Evolutionary conservation across 441 rosid genomes (phyloP), one percentile per base, ranked within the genome.

Genomic region (Croton setiger): DNA sequence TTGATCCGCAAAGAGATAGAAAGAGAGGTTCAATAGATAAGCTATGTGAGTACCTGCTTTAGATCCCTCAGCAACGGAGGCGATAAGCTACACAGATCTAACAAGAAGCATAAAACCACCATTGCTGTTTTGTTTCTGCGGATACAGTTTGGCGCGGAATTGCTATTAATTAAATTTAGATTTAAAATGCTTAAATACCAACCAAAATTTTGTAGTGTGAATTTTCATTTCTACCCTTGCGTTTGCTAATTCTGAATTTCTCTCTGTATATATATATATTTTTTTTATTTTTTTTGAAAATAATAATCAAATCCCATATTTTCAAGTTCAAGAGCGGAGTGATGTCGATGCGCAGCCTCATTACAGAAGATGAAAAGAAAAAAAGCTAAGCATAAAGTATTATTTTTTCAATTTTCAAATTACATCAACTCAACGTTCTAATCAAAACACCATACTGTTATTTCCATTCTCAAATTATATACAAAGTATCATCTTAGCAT

Each of bases 21-120:
- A 5, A 48, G 7, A 37, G 41, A 37, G 41, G 41, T 37, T 8
- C 41, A 37, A 37, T 37, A 37, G 47, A 63, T 8, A 9, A 27
- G 49, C 9, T 10, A 47, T 37, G 7, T 2, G 4, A 9, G 27
- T 64, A 91, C 98, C 93, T 93, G 93, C 82, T 91, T 85, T 51
- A 91, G 67, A 69, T 87, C 83, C 70, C 73, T 79, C 36, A 91
- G 81, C 75, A 81, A 72, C 60, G 88, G 67, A 74, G 89, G 88
- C 51, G 91, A 67, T 17, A 91, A 75, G 76, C 80, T 77, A 0
- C 89, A 83, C 45, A 93, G 79, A 86, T 93, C 96, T 80, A 88
- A 71, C 61, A 89, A 81, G 81, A 88, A 89, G 60, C 92, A 93
- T 41, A 88, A 14, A 11, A 81, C 71, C 70, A 78, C 94, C 97